Evolutionary conservation across 495 filamentous ascomycete genomes (phyloP), one percentile per base, ranked within the genome.

Genomic region (Daldinia grandis): DNA sequence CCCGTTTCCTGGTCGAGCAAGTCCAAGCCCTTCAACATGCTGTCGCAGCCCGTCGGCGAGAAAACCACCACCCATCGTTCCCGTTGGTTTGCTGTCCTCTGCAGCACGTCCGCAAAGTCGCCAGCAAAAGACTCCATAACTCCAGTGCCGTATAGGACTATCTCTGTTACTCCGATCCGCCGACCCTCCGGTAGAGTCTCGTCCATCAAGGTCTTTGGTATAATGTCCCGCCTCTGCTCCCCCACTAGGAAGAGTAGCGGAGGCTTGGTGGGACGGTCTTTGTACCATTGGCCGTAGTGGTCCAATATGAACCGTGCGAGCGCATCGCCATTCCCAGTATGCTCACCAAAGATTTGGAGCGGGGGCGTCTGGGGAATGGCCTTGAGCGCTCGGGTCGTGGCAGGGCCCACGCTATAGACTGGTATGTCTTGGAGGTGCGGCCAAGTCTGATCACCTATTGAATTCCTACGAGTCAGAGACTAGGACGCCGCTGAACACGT

Each of bases 341-440:
- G 87, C 35, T 89, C 87, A 53, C 95, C 96, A 72, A 88, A 85
- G 60, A 93, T 83, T 15, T 84, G 85, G 10, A 90, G 80, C 12
- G 80, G 74, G 12, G 76, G 79, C 10, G 58, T 50, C 54, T 83
- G 80, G 38, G 82, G 79, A 5, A 95, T 81, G 2, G 88, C 86
- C 44, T 81, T 81, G 38, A 97, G 80, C 5, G 92, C 89, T 28
- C 89, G 85, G 9, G 89, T 91, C 5, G 95, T 99, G 4, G 95
- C 95, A 7, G 95, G 95, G 0, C 95, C 95, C 64, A 99, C 95
- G 37, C 91, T 93, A 78, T 98, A 99, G 19, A 97, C 81, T 27
- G 89, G 86, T 49, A 92, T 74, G 44, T 84, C 75, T 55, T 83
- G 80, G 58, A 87, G 78, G 72, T 82, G 79, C 78, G 78, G 81